Evolutionary conservation across 257 asterid genomes (phyloP).

Genomic region (Solanum pennellii): DNA sequence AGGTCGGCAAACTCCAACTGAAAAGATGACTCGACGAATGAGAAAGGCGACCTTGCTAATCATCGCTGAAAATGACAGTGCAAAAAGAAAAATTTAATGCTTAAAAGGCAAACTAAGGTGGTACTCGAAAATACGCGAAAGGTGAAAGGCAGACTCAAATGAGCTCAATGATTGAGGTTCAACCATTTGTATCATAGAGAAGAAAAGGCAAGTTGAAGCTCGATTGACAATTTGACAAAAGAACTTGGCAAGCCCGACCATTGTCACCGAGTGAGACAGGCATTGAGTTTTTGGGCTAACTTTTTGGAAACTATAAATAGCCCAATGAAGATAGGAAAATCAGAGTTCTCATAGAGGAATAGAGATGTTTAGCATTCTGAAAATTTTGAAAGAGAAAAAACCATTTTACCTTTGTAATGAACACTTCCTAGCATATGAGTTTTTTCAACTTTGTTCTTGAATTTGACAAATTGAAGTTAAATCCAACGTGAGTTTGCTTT

Average conservation of each 20-base stretch:
- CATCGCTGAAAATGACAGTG: not conserved
- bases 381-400: not conserved
- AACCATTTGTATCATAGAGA: not conserved
- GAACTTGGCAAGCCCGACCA: not conserved
- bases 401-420: not conserved
- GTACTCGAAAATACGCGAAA: not conserved
- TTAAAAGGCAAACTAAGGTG: not conserved
- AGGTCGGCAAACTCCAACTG: not conserved
- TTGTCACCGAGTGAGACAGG: not conserved
- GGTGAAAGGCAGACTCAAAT: not conserved
- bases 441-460: not conserved
- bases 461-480: not conserved
- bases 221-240: not conserved
- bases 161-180: not conserved
- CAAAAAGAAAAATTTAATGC: not conserved
- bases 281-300: not conserved
- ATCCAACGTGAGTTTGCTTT: not conserved
- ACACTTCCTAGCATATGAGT: not conserved
- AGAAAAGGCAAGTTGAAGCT: too few species aligned
- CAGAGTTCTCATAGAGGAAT: not conserved
- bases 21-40: not conserved
- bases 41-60: not conserved
- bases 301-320: not conserved
- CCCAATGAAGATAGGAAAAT: not conserved
- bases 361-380: not conserved